Conservation (phyloP, 2,329 filamentous ascomycete genomes). For the Sporothrix brasiliensis region DNA sequence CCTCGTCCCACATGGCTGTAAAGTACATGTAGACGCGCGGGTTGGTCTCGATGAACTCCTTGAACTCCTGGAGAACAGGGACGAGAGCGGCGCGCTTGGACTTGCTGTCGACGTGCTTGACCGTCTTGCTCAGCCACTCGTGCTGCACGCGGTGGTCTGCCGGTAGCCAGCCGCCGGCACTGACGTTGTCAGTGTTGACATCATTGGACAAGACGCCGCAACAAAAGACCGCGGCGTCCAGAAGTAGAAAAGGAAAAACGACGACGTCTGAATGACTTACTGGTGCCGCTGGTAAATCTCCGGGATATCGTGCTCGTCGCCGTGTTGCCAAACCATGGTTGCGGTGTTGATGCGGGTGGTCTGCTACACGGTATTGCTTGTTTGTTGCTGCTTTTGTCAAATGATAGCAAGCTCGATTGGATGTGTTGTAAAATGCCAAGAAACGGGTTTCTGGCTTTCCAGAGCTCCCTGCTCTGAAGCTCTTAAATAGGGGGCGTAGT, state of each 20-base stretch:
- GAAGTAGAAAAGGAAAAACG: neutral
- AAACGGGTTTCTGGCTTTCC: neutral
- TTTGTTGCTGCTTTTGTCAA: neutral
- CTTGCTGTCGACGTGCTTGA: conserved; percentile 58
- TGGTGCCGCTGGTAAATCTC: conserved; percentile 50
- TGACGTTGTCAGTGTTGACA: conserved; percentile 37
- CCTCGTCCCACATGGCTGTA: conserved; percentile 67
- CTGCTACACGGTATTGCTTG: neutral
- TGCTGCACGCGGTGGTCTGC: conserved; percentile 63
- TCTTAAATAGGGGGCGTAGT: conserved; percentile 16
- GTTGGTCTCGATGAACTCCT: conserved; percentile 65
- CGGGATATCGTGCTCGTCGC: conserved; percentile 57
- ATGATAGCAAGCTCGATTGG: neutral
- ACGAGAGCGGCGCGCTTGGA: conserved; percentile 52
- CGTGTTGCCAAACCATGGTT: conserved; percentile 53
- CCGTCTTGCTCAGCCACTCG: conserved; percentile 62
- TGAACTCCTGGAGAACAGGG: conserved; percentile 66
- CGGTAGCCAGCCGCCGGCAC: conserved; percentile 64
- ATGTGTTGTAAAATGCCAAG: conserved; percentile 14
- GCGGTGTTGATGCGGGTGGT: conserved; percentile 38
- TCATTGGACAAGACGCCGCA: neutral
- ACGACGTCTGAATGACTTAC: conserved; percentile 42
- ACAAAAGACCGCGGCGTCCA: neutral
- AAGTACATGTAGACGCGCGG: conserved; percentile 69
- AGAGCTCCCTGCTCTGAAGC: neutral